Base-by-base conservation (phyloP, 768 basidiomycete species). In the Mycena crocata region DNA sequence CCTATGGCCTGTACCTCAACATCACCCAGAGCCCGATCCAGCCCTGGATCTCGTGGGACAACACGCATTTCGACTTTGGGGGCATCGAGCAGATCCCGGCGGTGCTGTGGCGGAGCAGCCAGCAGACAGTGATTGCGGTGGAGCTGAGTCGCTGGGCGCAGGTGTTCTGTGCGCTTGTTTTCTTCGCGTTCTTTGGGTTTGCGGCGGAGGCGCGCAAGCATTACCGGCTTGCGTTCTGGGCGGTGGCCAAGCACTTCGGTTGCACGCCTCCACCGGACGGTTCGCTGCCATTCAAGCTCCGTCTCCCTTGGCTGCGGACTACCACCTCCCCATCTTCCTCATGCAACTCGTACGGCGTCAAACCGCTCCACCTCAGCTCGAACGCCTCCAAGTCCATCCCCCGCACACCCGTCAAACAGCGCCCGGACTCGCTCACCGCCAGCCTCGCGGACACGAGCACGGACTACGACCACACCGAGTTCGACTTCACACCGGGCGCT, bases 101-200 rank as follows among this genome's bases (percentile, higher is more conserved):
- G 7, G 14, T 72, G 19, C 4, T 78, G 2, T 85, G 83, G 83
- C 70, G 73, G 35, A 65, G 51, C n/a, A 62, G 72, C 52, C 44
- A 70, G 1, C 42, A 45, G 23, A n/a, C 66, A 6, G 70, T 67
- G 17, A 26, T 57, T 24, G 24, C 60, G 13, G 13, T 85, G 37
- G 81, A 83, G 69, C 66, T 78, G 57, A 72, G 68, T 8, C 81
- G 86, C 28, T 86, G 84, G 84, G 58, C 80, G 14, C 59, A 76
- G 26, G 77, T 85, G 19, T 60, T 79, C 13, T 84, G 81, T 64
- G 84, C 50, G 17, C 69, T 88, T 14, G 30, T 84, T 9, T 87
- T 89, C 76, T 89, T 90, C 71, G 71, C 77, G 14, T 87, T 89
- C 81, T 89, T 90, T 69, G 88, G 87, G 3, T 83, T 89, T 55